Evolutionary conservation across 176 grass and related monocot genomes (phyloP), one percentile per base, ranked within the genome.

Genomic region (Aegilops tauschii): DNA sequence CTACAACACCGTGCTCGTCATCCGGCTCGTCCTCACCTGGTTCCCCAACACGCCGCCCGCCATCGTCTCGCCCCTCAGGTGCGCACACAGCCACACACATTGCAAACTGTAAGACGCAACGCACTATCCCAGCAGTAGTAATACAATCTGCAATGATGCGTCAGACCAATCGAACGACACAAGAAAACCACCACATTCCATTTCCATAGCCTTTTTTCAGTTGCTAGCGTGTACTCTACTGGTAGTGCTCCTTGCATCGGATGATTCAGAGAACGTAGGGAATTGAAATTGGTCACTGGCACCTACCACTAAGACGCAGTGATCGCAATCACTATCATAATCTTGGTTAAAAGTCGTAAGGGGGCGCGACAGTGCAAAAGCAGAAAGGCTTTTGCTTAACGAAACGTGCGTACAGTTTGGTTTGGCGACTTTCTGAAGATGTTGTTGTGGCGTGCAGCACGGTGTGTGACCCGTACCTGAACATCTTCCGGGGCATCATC

Each of bases 401-500:
- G 12, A 0, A 30, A 31, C 64, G 1, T 1, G 9, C 5, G 56
- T 17, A 18, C 50, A 54, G 27, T 28, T 34, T 78, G 83, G 5
- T 81, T 4, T n/a, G 67, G 35, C 52, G 3, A 3, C 29, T 9
- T 31, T 13, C 2, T 21, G 28, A 77, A 77, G 52, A 77, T 76
- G 73, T 12, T 73, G 44, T 75, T 70, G 13, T 76, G 20, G 36
- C 40, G 36, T 92, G 84, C 96, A 98, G 96, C 92, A 92, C 89
- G 29, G 28, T 98, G 54, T 98, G 96, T 68, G 97, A 99, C 69
- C 97, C 97, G 39, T 99, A 99, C 84, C 89, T 99, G 58, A 99
- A 99, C 85, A 88, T 99, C 85, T 98, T 99, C 85, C 94, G 97
- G 58, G 97, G 97, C 79, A 91, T 99, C 85, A 91, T 99, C 88